Percentiles rank a stretch among this genome's conserved stretches.
These are phyloP conservation scores for Paraleonurus japonicus DNA, from an alignment of 257 asterid species.

Conservation along the genomic window DNA sequence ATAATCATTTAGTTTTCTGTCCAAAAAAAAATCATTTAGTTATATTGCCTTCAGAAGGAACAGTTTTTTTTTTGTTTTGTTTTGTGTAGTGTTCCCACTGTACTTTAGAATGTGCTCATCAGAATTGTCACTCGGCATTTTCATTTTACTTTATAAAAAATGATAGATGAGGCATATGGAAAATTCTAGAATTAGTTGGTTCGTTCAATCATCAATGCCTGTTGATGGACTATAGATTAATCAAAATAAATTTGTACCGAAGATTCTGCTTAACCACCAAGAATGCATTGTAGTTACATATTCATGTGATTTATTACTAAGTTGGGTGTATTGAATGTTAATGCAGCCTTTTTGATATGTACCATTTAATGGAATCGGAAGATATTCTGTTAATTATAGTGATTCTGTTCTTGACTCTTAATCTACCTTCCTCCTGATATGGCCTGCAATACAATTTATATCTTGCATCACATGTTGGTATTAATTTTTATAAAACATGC, in stretches of 20 bases:
- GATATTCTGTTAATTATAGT: neutral
- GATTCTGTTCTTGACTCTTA: neutral
- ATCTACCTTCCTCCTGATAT: neutral
- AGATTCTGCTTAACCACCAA: too few species aligned
- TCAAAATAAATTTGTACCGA: too few species aligned
- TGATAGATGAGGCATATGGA: neutral
- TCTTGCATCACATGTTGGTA: neutral
- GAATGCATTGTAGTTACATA: too few species aligned
- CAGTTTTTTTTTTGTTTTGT: neutral
- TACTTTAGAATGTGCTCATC: neutral
- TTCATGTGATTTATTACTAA: too few species aligned
- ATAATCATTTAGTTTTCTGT: slow-evolving; percentile 2
- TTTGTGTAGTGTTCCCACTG: neutral
- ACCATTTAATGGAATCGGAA: neutral
- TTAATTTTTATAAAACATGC: neutral
- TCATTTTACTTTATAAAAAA: neutral
- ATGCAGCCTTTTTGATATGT: neutral
- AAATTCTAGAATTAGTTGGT: neutral
- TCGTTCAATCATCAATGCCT: too few species aligned
- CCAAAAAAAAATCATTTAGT: too few species aligned
- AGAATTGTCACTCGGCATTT: neutral
- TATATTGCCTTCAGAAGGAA: neutral
- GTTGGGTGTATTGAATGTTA: too few species aligned
- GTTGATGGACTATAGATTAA: too few species aligned
- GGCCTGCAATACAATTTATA: neutral